Evolutionary conservation across 495 filamentous ascomycete genomes (phyloP).

Genomic region (Xylaria castorea): DNA sequence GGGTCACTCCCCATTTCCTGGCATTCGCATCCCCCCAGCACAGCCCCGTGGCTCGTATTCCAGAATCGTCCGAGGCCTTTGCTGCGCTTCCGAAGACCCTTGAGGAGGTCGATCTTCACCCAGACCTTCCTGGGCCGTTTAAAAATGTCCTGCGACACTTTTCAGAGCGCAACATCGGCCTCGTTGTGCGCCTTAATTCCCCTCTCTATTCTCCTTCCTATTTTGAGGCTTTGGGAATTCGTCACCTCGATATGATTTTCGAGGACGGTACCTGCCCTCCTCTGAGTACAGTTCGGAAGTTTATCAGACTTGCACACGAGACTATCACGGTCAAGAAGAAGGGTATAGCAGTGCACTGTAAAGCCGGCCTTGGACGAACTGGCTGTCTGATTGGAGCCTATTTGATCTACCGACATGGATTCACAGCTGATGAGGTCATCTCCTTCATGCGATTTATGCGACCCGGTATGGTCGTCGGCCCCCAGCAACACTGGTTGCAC

Average conservation of each 20-base stretch:
- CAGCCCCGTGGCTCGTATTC: slow-evolving; percentile 72
- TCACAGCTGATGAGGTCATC: slow-evolving; percentile 97
- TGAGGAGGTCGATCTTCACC: slow-evolving; percentile 66
- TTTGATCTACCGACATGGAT: slow-evolving; percentile 96
- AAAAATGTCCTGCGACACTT: slow-evolving; percentile 96
- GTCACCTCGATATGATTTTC: slow-evolving; percentile 98
- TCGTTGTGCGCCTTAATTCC: slow-evolving; percentile 95
- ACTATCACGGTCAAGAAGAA: slow-evolving; percentile 87
- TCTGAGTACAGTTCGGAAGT: slow-evolving; percentile 82
- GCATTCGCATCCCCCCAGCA: slow-evolving; percentile 96
- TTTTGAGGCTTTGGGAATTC: slow-evolving; percentile 93
- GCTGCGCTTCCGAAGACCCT: slow-evolving; percentile 71
- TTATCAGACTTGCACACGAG: slow-evolving; percentile 92
- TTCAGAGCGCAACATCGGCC: slow-evolving; percentile 79
- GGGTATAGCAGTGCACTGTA: slow-evolving; percentile 97
- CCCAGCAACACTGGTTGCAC: slow-evolving; percentile 99
- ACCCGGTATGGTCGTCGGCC: slow-evolving; percentile 98
- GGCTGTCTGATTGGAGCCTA: slow-evolving; percentile 97
- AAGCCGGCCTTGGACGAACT: slow-evolving; percentile 94
- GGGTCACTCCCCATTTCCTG: slow-evolving; percentile 92
- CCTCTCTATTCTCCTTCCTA: slow-evolving; percentile 93
- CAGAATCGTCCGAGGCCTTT: slow-evolving; percentile 72
- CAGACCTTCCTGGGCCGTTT: slow-evolving; percentile 78
- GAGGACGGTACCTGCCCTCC: slow-evolving; percentile 97
- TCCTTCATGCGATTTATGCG: slow-evolving; percentile 99